Conservation (phyloP, 768 basidiomycete species). For the Peribolospora kevripleyi region DNA sequence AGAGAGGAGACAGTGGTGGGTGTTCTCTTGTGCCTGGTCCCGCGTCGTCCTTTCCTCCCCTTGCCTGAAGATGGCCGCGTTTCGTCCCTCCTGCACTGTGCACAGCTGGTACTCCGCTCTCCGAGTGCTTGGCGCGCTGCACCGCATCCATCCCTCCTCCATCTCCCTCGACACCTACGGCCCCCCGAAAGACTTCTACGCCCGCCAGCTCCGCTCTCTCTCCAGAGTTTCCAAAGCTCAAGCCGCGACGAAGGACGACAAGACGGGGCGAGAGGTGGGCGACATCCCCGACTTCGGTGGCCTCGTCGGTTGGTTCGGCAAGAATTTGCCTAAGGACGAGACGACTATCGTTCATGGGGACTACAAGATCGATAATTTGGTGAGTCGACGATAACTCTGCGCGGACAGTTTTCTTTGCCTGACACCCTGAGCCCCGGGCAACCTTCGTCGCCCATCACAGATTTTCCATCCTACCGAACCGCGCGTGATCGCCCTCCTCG, state of each 20-base stretch:
- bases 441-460: constrained; percentile 5
- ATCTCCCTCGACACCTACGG: constrained; percentile 51
- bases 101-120: constrained; percentile 56
- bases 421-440: neutral
- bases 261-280: constrained; percentile 30
- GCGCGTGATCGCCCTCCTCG: constrained; percentile 75
- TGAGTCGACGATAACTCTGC: constrained; percentile 17
- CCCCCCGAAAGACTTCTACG: constrained; percentile 57
- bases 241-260: constrained; percentile 39
- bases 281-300: constrained; percentile 51
- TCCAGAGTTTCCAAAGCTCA: constrained; percentile 57
- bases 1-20: constrained; percentile 48
- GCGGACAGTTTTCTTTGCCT: neutral
- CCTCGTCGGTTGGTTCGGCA: constrained; percentile 49
- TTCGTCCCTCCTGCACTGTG: neutral
- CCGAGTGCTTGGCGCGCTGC: constrained; percentile 41
- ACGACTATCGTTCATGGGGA: constrained; percentile 73
- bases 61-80: neutral
- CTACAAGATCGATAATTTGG: constrained; percentile 89
- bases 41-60: neutral
- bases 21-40: neutral
- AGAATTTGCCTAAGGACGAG: constrained; percentile 43
- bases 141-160: constrained; percentile 35
- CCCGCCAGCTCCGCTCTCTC: constrained; percentile 67
- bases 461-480: constrained; percentile 76